These are phyloP conservation scores for Fraxinus latifolia DNA, from an alignment of 305 asterid genomes.

Conservation along the genomic window DNA sequence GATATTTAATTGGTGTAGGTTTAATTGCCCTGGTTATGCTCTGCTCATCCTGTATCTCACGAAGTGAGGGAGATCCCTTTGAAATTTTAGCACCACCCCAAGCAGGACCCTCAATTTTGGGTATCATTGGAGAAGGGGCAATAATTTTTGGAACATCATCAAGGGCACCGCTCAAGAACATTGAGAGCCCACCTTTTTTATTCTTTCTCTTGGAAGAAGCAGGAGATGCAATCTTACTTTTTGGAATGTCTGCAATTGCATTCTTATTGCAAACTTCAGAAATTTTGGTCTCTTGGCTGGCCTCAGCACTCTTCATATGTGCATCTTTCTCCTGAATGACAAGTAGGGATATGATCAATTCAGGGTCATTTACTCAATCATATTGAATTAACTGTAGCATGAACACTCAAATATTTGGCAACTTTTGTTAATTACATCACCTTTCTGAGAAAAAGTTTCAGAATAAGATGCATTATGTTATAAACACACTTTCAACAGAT, in stretches of 20 bases:
- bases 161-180: slow-evolving; percentile 94
- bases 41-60: slow-evolving; percentile 87
- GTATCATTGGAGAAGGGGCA: slow-evolving; percentile 44
- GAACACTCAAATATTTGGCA: not conserved
- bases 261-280: slow-evolving; percentile 36
- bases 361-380: not conserved
- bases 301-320: slow-evolving; percentile 30
- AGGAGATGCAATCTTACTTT: slow-evolving; percentile 33
- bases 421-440: not conserved
- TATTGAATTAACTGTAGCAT: not conserved
- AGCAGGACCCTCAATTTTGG: slow-evolving; percentile 83
- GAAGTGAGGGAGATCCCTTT: slow-evolving; percentile 61
- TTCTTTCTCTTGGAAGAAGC: slow-evolving; percentile 71
- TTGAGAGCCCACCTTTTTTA: slow-evolving; percentile 85
- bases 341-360: not conserved
- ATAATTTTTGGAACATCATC: slow-evolving; percentile 61
- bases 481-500: not conserved
- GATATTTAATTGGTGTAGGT: slow-evolving; percentile 38
- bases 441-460: not conserved
- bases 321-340: slow-evolving; percentile 50
- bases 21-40: slow-evolving; percentile 48
- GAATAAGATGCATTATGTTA: not conserved
- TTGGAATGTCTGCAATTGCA: slow-evolving; percentile 27
- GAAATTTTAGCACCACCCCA: slow-evolving; percentile 88
- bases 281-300: slow-evolving; percentile 30